Evolutionary conservation across 1,284 basidiomycete genomes (phyloP).

Genomic region (Moniliophthora roreri): DNA sequence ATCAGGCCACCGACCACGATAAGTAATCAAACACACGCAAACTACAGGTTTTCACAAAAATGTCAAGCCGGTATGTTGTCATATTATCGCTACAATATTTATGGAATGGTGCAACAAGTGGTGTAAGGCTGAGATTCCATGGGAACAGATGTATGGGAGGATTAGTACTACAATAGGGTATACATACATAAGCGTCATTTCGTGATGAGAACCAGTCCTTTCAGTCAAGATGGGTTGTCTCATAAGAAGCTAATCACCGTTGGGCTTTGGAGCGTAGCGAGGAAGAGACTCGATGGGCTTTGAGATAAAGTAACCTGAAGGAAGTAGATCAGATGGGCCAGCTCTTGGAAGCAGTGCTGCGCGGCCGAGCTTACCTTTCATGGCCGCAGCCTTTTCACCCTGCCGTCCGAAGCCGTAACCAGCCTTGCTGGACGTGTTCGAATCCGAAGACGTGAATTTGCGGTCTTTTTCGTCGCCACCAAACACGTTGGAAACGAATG

Average conservation of each 20-base stretch:
- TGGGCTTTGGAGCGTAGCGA: constrained; percentile 39
- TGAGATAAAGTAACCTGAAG: constrained; percentile 47
- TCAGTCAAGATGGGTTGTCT: background rate
- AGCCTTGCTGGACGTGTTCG: constrained; percentile 32
- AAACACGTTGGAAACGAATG: constrained; percentile 35
- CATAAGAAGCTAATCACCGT: background rate
- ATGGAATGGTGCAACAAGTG: background rate
- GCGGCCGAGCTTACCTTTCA: constrained; percentile 42
- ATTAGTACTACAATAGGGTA: too few relatives aligned
- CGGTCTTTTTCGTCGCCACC: constrained; percentile 34
- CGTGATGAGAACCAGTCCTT: too few relatives aligned
- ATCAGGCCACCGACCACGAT: background rate
- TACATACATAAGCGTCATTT: too few relatives aligned
- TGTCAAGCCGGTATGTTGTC: background rate
- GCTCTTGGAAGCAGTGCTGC: constrained; percentile 2
- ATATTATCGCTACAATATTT: constrained; percentile 2
- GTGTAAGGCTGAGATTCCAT: too few relatives aligned
- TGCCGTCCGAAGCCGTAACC: constrained; percentile 67
- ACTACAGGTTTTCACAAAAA: background rate
- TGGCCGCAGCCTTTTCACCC: constrained; percentile 73
- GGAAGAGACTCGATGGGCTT: constrained; percentile 58
- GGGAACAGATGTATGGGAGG: too few relatives aligned
- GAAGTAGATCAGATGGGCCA: constrained; percentile 1
- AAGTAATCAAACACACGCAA: constrained; percentile 1
- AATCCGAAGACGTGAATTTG: constrained; percentile 19